A percentile compares a stretch with the other conserved stretches of the same genome.
Conservation (phyloP, 2,329 filamentous ascomycete genomes). For the Sordariomycetes sp. region DNA sequence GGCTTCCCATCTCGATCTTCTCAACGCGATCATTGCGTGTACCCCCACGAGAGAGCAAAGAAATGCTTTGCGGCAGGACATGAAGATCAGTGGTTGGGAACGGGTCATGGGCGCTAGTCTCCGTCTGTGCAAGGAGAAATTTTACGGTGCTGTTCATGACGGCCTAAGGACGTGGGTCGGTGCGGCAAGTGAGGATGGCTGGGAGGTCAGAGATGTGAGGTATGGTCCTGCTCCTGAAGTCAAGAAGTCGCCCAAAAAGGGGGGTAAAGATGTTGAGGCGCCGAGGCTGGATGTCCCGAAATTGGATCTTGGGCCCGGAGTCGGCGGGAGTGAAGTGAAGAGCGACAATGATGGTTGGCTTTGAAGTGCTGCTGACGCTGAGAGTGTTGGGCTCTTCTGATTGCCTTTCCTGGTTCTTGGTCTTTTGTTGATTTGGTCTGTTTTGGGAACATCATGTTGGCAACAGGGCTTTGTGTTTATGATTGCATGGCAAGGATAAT, state of each 20-base stretch:
- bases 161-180: conserved; percentile 83
- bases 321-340: no score
- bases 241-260: conserved; percentile 20
- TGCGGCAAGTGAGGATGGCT: conserved; percentile 78
- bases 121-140: conserved; percentile 93
- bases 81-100: conserved; percentile 83
- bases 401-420: no score
- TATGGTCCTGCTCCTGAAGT: conserved; percentile 48
- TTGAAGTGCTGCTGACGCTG: no score
- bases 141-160: conserved; percentile 87
- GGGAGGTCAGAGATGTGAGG: conserved; percentile 74
- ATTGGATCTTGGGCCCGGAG: conserved; percentile 35
- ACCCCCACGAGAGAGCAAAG: conserved; percentile 61
- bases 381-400: no score
- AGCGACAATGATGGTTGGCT: conserved; percentile 4
- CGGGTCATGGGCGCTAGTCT: conserved; percentile 78
- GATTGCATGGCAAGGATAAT: no score
- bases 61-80: conserved; percentile 67
- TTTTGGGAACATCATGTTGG: no score
- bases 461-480: no score
- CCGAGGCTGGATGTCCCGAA: conserved; percentile 54
- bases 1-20: conserved; percentile 80
- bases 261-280: conserved; percentile 34
- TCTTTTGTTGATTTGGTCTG: no score
- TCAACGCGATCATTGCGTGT: conserved; percentile 84